A percentile compares a stretch with the other conserved stretches of the same genome.
phyloP scores from a whole-genome alignment of 345 rosid genomes.

The Leavenworthia alabamica region DNA sequence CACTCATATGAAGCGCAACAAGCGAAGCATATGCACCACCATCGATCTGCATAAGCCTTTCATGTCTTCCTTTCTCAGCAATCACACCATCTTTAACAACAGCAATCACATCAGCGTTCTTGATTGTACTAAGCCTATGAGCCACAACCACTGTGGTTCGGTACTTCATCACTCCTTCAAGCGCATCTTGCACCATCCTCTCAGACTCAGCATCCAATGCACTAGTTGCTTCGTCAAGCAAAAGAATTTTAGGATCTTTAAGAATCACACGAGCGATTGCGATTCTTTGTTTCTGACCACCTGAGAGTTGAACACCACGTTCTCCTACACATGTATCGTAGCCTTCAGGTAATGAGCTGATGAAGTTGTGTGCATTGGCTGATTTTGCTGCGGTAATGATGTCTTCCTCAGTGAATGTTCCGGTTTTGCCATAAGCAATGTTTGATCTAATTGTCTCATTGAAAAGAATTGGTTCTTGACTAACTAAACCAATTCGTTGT shows the following conservation, averaged over 20 bases:
- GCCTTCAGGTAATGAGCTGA: slow-evolving; percentile 55
- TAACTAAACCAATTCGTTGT: slow-evolving; percentile 63
- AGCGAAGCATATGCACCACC: slow-evolving; percentile 60
- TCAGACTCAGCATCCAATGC: slow-evolving; percentile 70
- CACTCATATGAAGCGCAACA: slow-evolving; percentile 45
- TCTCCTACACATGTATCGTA: slow-evolving; percentile 61
- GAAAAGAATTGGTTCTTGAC: slow-evolving; percentile 73
- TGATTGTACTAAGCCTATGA: slow-evolving; percentile 53
- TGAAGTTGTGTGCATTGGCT: slow-evolving; percentile 59
- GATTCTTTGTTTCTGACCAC: slow-evolving; percentile 71
- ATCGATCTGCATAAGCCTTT: slow-evolving; percentile 33
- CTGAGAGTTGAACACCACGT: slow-evolving; percentile 65
- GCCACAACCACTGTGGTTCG: slow-evolving; percentile 63
- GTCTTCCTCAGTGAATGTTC: slow-evolving; percentile 45
- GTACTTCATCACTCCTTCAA: slow-evolving; percentile 61
- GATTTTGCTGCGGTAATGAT: slow-evolving; percentile 48
- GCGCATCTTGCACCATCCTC: slow-evolving; percentile 54
- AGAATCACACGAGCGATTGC: slow-evolving; percentile 68
- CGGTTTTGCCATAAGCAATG: slow-evolving; percentile 56
- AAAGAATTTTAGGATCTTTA: slow-evolving; percentile 55
- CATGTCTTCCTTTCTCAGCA: slow-evolving; percentile 61
- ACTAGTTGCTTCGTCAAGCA: slow-evolving; percentile 73
- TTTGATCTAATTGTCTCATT: slow-evolving; percentile 55
- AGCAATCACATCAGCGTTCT: slow-evolving; percentile 54
- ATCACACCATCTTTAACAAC: slow-evolving; percentile 61